Evolutionary conservation across 495 filamentous ascomycete species (phyloP), one percentile per base, ranked within the genome.

Genomic region (Penicillium canescens): DNA sequence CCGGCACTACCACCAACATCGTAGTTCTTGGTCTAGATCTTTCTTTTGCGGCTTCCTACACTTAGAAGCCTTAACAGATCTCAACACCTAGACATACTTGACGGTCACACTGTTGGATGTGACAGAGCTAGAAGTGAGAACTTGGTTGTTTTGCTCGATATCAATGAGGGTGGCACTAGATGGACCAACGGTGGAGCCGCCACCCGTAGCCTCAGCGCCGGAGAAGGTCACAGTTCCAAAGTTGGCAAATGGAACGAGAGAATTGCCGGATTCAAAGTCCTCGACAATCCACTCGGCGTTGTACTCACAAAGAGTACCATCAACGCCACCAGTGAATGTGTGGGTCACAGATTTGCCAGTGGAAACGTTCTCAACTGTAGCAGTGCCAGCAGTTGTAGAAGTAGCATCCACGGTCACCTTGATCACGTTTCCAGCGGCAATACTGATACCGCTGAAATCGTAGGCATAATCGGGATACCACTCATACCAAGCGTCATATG

Each of bases 281-380:
- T 83, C 80, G 20, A 83, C 74, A 46, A 83, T 82, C 80, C 78
- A 83, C 52, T 83, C 80, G 16, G 77, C 79, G 42, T 82, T 81
- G 21, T 47, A 41, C 16, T 51, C 53, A 31, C 53, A 50, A 7
- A 56, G 53, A 8, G 26, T 20, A n/a, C 46, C 53, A 31, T 56
- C 46, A 14, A 18, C 18, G 50, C 42, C 37, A 52, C 65, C 64
- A 8, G 61, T 69, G 52, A 83, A 72, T 2, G 61, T 71, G 39
- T 79, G 64, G 28, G 68, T 67, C 40, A 82, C 77, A 3, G 52
- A 63, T 57, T 77, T 59, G 40, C 79, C 78, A 9, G 75, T 81
- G 7, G 70, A 67, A 36, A 61, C 37, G 62, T 85, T 83, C 40
- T 74, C 60, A 34, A 85, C 51, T 0, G 62, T 69, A 3, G 73